phyloP scores from a whole-genome alignment of 257 asterid species.

The Capsicum pubescens region DNA sequence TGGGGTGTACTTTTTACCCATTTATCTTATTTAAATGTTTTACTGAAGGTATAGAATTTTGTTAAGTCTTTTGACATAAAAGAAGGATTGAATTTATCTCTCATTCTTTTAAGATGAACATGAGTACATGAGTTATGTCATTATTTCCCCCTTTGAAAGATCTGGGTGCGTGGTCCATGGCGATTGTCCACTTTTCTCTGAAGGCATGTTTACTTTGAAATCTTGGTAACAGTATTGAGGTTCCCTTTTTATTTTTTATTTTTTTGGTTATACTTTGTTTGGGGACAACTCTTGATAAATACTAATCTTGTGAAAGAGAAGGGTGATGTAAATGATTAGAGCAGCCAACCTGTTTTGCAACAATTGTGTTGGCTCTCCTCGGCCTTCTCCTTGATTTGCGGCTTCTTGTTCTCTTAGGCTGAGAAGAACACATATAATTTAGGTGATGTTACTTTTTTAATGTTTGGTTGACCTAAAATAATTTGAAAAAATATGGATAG shows the following conservation, averaged over 20 bases:
- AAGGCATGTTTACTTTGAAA: neutral
- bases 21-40: neutral
- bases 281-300: neutral
- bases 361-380: neutral
- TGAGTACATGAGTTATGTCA: neutral
- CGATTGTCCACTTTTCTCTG: neutral
- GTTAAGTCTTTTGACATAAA: neutral
- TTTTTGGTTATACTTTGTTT: neutral
- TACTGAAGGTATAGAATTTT: neutral
- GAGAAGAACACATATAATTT: neutral
- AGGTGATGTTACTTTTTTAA: neutral
- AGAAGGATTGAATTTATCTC: neutral
- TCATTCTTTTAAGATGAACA: neutral
- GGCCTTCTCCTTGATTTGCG: neutral
- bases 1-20: neutral
- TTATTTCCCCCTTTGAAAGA: neutral
- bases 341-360: slow-evolving; percentile 11
- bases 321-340: neutral
- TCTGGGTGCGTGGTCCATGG: neutral
- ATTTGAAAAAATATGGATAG: no score
- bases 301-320: neutral
- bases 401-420: neutral
- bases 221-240: neutral
- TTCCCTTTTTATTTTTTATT: neutral
- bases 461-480: no score